Evolutionary conservation across 2,329 filamentous ascomycete genomes (phyloP), one percentile per base, ranked within the genome.

Genomic region (Plenodomus tracheiphilus): DNA sequence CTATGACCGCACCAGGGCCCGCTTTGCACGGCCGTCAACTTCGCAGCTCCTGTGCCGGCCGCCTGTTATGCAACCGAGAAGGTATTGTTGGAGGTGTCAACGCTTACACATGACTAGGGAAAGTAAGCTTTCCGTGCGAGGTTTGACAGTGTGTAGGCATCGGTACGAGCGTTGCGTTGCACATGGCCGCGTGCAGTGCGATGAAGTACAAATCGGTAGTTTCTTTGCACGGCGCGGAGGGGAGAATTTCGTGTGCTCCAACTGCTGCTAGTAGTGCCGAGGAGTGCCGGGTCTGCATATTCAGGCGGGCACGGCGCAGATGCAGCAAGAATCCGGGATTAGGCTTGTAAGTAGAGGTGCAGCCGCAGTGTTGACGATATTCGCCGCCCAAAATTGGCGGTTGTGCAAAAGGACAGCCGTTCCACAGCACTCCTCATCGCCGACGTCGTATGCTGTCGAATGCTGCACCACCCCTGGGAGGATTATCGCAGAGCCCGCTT

Each of bases 1-100:
- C 55, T 52, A 28, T 47, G 58, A 49, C 46, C 59, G 48, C 50
- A 40, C 38, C 30, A 43, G 54, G 55, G 58, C 43, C 59, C 49
- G 51, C 53, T 56, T 44, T 36, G 49, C 55, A 49, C 49, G 42
- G 48, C 53, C 51, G 48, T 53, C 53, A 58, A 46, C 38, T 57
- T 57, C 54, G 56, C 58, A 63, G 54, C 61, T 59, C 57, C 58
- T 46, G 35, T 51, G 55, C 53, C 58, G 54, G 58, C 49, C 50
- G 43, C 49, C 45, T 56, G 54, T 58, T 61, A 55, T 56, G 54
- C 51, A 49, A 54, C 48, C 42, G 53, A 45, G 50, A 22, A 53
- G 47, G 47, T 58, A 51, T 55, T 41, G 52, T 51, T 32, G 28
- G 28, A 15, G 28, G 15, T 11, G 13, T 32, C 9, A 32, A 32